Evolutionary conservation across 164 flowering plant species (phyloP).

Genomic region (Magnolia officinalis): DNA sequence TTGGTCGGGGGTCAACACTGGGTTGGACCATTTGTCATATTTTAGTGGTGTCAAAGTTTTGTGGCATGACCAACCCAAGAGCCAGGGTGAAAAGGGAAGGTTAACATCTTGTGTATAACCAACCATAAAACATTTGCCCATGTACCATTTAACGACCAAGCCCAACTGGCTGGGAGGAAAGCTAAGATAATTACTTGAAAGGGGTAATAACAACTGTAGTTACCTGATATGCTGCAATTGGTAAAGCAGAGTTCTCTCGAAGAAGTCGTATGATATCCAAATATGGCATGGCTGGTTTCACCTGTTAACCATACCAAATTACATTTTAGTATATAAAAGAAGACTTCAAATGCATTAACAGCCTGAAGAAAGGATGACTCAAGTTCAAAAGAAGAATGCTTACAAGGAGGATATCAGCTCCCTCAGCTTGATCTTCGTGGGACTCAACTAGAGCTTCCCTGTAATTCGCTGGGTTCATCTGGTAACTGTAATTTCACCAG

Average conservation of each 20-base stretch:
- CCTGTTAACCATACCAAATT: slow-evolving; percentile 36
- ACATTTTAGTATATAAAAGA: background rate
- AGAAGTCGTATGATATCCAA: slow-evolving; percentile 87
- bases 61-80: no score
- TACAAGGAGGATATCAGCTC: slow-evolving; percentile 96
- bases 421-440: slow-evolving; percentile 80
- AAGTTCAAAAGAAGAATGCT: slow-evolving; percentile 13
- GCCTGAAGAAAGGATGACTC: background rate
- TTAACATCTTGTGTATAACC: no score
- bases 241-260: slow-evolving; percentile 70
- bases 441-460: slow-evolving; percentile 86
- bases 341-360: background rate
- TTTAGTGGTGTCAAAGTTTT: no score
- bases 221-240: slow-evolving; percentile 99
- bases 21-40: no score
- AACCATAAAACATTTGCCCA: no score
- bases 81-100: no score
- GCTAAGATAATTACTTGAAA: background rate
- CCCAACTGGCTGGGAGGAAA: no score
- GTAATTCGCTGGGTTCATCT: slow-evolving; percentile 96
- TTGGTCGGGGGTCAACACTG: no score
- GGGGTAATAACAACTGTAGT: background rate
- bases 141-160: no score
- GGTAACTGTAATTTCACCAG: slow-evolving; percentile 56
- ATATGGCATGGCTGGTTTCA: slow-evolving; percentile 93